Base-by-base conservation (phyloP, 1,284 basidiomycete species). In the Ganoderma leucocontextum region DNA sequence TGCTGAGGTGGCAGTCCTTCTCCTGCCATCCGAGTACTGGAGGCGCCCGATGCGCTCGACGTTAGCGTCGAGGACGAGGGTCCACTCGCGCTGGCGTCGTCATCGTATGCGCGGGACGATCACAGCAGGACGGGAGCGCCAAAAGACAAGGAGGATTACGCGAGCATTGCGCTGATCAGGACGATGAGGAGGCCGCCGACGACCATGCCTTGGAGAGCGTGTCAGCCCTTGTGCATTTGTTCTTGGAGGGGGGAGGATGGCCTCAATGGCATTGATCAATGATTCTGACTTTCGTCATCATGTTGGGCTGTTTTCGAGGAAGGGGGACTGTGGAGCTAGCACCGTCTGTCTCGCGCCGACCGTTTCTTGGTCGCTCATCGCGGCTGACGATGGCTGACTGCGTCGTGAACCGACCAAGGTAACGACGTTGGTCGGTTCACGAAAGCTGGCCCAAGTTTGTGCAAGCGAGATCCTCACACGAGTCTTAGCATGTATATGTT, bases 101-200 rank as follows among this genome's bases (percentile, higher is more conserved):
- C 58, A 55, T 9, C 39, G 65, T 4, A 62, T 41, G 25, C 66
- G 72, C 5, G 65, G 57, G 41, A 52, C 58, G 33, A 59, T 22
- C 36, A 59, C 67, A 44, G 67, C 66, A 25, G 75, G 68, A 41
- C 74, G 71, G n/a, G 76, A 73, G 63, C 71, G 75, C 70, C 73
- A 74, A 52, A 76, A 66, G 62, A 75, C 63, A 44, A 74, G 57
- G 22, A 65, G 36, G 36, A 75, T 62, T 25, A 74, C 73, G 44
- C 67, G 61, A 72, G 64, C 68, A 76, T 75, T n/a, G 71, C 63
- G 22, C 68, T 64, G 53, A 75, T 64, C 41, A 78, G 52, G 49
- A 70, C 63, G 44, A 71, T 67, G 67, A 77, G 69, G 6, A 73
- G 66, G 60, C 76, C 62, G 36, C 72, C 75, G 55, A 75, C 77